phyloP scores from a whole-genome alignment of 2,329 filamentous ascomycete species.

The Diaporthe sp. region DNA sequence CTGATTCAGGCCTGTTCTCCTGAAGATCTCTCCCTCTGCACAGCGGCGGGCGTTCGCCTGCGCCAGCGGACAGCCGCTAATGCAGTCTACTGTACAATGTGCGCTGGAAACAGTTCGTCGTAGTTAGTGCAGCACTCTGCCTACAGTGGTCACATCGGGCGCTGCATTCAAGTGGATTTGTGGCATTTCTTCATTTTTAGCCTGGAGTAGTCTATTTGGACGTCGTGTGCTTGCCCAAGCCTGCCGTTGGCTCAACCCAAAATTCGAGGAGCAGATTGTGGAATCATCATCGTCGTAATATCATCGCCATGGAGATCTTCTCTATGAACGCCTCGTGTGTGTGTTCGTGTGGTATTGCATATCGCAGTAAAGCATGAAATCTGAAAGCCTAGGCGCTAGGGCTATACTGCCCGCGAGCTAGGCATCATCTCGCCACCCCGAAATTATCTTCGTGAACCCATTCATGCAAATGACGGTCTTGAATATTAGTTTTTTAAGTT shows the following conservation, averaged over 20 bases:
- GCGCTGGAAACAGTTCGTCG: slow-evolving; percentile 3
- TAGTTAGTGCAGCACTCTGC: neutral
- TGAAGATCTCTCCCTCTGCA: slow-evolving; percentile 3
- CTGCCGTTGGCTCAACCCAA: neutral
- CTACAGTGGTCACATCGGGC: neutral
- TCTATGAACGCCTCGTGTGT: slow-evolving; percentile 21
- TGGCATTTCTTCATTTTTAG: neutral
- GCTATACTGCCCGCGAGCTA: slow-evolving; percentile 6
- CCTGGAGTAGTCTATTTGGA: slow-evolving; percentile 16
- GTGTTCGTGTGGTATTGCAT: neutral
- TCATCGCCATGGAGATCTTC: slow-evolving; percentile 11
- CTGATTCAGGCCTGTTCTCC: slow-evolving; percentile 22
- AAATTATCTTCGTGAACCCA: slow-evolving; percentile 18
- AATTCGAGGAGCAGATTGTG: neutral
- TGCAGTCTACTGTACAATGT: neutral
- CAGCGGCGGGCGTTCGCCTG: neutral
- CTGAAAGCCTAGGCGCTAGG: slow-evolving; percentile 5
- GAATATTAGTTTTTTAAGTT: slow-evolving; percentile 26
- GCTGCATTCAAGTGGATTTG: neutral
- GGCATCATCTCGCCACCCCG: neutral
- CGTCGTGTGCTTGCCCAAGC: slow-evolving; percentile 22
- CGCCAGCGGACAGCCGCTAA: slow-evolving; percentile 8
- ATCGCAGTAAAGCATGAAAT: slow-evolving; percentile 12
- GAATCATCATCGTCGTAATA: neutral
- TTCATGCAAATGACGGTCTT: slow-evolving; percentile 26